phyloP scores from a whole-genome alignment of 306 rosid species.

The Prinsepia uniflora region DNA sequence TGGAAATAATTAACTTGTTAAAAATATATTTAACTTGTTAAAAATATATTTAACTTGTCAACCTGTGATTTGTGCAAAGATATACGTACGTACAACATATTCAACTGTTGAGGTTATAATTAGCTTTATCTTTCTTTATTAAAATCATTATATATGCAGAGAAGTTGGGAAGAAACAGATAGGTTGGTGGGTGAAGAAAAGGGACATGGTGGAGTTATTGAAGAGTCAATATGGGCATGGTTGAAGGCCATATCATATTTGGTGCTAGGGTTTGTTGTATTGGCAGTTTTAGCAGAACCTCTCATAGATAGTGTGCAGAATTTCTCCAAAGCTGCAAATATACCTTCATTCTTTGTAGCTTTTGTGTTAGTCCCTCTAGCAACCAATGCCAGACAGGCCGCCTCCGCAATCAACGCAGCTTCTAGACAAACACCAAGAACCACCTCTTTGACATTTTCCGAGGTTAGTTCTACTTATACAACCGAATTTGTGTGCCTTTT shows the following conservation, averaged over 20 bases:
- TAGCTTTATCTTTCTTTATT: too few species aligned
- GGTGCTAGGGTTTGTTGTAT: constrained; percentile 13
- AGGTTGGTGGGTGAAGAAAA: constrained; percentile 17
- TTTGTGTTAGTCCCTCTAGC: constrained; percentile 61
- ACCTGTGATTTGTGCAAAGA: not conserved
- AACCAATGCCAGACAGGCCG: constrained; percentile 58
- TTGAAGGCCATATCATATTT: constrained; percentile 13
- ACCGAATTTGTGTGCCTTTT: not conserved
- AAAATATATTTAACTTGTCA: too few species aligned
- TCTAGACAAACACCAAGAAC: constrained; percentile 45
- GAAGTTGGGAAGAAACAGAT: constrained; percentile 22
- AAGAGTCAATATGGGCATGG: constrained; percentile 15
- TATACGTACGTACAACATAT: not conserved
- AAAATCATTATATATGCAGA: not conserved
- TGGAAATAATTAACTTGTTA: not conserved
- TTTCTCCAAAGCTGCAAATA: constrained; percentile 41
- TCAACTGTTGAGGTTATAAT: not conserved
- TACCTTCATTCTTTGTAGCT: constrained; percentile 51
- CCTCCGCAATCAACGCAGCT: constrained; percentile 53
- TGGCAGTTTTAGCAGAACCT: constrained; percentile 59
- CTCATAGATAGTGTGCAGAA: constrained; percentile 47
- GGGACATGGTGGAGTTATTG: constrained; percentile 1
- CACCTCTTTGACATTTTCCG: constrained; percentile 53
- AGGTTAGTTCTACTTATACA: constrained; percentile 33
- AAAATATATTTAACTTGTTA: too few species aligned